A percentile compares a stretch with the other conserved stretches of the same genome.
These are phyloP conservation scores for Butyriboletus loyo DNA, from an alignment of 768 basidiomycete species.

Conservation along the genomic window DNA sequence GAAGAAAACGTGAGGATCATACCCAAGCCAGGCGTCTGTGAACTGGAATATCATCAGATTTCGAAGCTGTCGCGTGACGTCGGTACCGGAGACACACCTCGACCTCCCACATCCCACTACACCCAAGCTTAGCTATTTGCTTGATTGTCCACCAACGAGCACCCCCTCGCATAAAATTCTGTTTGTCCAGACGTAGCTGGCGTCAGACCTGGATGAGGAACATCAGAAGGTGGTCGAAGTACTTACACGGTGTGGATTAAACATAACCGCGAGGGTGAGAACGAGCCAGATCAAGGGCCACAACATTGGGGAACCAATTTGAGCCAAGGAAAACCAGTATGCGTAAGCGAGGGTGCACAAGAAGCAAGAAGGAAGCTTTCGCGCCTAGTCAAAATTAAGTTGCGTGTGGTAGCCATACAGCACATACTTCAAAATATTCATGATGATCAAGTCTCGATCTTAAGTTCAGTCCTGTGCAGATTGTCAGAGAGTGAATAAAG, in stretches of 20 bases:
- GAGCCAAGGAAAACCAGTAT: slow-evolving; percentile 81
- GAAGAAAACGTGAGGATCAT: slow-evolving; percentile 17
- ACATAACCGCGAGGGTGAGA: slow-evolving; percentile 52
- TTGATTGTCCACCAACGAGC: slow-evolving; percentile 77
- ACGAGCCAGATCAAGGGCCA: slow-evolving; percentile 86
- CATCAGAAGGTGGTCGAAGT: neutral
- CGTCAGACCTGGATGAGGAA: neutral
- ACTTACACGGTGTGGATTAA: slow-evolving; percentile 72
- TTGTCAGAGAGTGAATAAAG: slow-evolving; percentile 3
- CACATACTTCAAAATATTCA: slow-evolving; percentile 65
- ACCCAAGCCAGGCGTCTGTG: slow-evolving; percentile 90
- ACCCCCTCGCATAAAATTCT: slow-evolving; percentile 38
- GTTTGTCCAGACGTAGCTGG: slow-evolving; percentile 35
- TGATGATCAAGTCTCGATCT: slow-evolving; percentile 72
- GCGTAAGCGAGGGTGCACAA: slow-evolving; percentile 70
- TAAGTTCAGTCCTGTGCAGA: slow-evolving; percentile 57
- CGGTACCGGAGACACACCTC: slow-evolving; percentile 48
- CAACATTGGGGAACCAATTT: slow-evolving; percentile 63
- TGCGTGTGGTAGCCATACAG: slow-evolving; percentile 4
- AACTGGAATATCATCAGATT: slow-evolving; percentile 45
- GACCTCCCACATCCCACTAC: slow-evolving; percentile 68
- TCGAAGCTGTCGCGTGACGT: neutral
- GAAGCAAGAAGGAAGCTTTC: slow-evolving; percentile 75
- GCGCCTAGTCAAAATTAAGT: neutral
- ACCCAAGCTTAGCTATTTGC: slow-evolving; percentile 57